Evolutionary conservation across 257 asterid species (phyloP).

Genomic region (Voacanga thouarsii): DNA sequence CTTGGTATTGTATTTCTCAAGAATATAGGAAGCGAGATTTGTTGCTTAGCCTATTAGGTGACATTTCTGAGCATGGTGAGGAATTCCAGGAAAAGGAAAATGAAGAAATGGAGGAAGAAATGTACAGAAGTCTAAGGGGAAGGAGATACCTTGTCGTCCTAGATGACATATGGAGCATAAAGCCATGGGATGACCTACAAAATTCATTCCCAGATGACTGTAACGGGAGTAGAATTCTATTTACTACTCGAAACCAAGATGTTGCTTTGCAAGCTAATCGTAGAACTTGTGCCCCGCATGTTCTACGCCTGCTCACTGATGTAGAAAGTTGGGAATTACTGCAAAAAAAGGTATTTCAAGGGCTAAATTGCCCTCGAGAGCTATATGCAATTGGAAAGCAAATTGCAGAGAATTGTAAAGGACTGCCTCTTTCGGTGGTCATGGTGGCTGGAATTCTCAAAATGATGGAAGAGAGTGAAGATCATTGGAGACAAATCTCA

Average conservation of each 20-base stretch:
- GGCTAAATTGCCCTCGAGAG: no score
- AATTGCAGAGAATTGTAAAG: no score
- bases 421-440: slow-evolving; percentile 11
- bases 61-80: background rate
- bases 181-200: background rate
- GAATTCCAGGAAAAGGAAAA: background rate
- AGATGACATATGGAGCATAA: slow-evolving; percentile 6
- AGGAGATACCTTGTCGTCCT: background rate
- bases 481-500: slow-evolving; percentile 16
- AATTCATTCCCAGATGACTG: background rate
- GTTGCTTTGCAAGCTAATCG: background rate
- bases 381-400: no score
- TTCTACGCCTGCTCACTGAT: background rate
- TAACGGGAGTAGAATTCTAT: background rate
- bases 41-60: background rate
- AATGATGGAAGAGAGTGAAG: background rate
- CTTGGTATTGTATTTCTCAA: slow-evolving; percentile 2
- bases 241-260: background rate
- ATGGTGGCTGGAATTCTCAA: slow-evolving; percentile 17
- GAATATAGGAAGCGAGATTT: background rate
- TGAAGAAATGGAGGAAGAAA: background rate
- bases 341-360: no score
- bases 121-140: background rate
- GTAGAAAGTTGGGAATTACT: slow-evolving; percentile 3
- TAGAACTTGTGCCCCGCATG: background rate